Conservation (phyloP, 2,329 filamentous ascomycete species). For the Dactylellina haptotyla region DNA sequence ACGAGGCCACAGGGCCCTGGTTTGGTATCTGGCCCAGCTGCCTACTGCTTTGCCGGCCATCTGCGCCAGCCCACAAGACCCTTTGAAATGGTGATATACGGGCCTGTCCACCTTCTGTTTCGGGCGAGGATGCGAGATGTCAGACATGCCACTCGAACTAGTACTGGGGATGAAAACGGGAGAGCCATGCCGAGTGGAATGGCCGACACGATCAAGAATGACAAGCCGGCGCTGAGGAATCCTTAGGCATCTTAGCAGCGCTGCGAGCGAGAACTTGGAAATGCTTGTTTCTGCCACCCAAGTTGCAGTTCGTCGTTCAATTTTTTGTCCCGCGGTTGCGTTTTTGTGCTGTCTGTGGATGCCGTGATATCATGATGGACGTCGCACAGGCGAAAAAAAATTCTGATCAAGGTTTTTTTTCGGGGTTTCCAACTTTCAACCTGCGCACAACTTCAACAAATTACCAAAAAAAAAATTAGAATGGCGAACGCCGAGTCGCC, state of each 20-base stretch:
- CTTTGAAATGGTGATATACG: neutral
- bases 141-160: neutral
- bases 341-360: neutral
- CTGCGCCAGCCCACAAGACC: no score
- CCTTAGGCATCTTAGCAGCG: constrained; percentile 6
- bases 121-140: constrained; percentile 21
- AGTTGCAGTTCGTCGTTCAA: constrained; percentile 1
- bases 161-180: constrained; percentile 24
- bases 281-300: constrained; percentile 19
- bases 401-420: no score
- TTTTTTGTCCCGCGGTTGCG: neutral
- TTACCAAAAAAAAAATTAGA: constrained; percentile 7
- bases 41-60: no score
- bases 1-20: no score
- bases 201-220: constrained; percentile 20
- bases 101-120: constrained; percentile 43
- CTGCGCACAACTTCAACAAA: neutral
- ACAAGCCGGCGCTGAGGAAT: constrained; percentile 38
- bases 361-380: no score
- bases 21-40: no score
- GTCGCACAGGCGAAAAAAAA: neutral
- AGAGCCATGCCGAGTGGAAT: constrained; percentile 22
- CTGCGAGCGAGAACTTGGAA: constrained; percentile 37
- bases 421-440: neutral
- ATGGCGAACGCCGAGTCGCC: neutral